A percentile compares a stretch with the other conserved stretches of the same genome.
Evolutionary conservation across 257 asterid genomes (phyloP).

Genomic region (Nicotiana noctiflora): DNA sequence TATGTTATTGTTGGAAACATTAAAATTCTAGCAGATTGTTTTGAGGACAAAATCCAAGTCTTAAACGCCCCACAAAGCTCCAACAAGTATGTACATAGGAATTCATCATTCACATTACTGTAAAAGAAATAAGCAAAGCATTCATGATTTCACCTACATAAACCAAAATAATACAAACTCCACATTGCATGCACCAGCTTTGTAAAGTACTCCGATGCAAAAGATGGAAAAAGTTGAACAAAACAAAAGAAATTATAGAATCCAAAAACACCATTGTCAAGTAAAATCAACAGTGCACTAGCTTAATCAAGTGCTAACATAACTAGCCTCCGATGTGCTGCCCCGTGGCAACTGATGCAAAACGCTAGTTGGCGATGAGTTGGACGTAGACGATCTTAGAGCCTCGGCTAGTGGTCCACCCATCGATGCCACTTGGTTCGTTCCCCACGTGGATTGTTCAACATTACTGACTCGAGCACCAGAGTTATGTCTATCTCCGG

Average conservation of each 20-base stretch:
- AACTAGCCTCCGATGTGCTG: conserved; percentile 32
- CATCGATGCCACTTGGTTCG: conserved; percentile 38
- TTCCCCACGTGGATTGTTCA: conserved; percentile 37
- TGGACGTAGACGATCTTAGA: conserved; percentile 52
- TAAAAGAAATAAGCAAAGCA: not conserved
- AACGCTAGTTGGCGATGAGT: conserved; percentile 72
- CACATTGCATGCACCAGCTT: not conserved
- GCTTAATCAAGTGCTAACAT: conserved; percentile 25
- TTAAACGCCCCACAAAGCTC: not conserved
- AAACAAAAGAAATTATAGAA: not conserved
- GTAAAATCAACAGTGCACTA: not conserved
- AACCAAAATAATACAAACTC: not conserved
- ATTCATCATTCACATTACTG: not conserved
- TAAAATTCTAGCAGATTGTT: not conserved
- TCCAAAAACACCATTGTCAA: not conserved
- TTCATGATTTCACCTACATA: not conserved
- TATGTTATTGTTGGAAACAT: not conserved
- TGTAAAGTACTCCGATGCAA: not conserved
- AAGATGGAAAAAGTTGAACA: not conserved
- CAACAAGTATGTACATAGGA: not conserved
- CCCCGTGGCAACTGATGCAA: conserved; percentile 39
- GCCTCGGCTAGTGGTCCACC: conserved; percentile 95
- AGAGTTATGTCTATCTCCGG: conserved; percentile 35
- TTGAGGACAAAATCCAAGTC: not conserved
- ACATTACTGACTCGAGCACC: conserved; percentile 6